phyloP scores from a whole-genome alignment of 371 early-diverging fungal species.

The Rhizopus arrhizus region DNA sequence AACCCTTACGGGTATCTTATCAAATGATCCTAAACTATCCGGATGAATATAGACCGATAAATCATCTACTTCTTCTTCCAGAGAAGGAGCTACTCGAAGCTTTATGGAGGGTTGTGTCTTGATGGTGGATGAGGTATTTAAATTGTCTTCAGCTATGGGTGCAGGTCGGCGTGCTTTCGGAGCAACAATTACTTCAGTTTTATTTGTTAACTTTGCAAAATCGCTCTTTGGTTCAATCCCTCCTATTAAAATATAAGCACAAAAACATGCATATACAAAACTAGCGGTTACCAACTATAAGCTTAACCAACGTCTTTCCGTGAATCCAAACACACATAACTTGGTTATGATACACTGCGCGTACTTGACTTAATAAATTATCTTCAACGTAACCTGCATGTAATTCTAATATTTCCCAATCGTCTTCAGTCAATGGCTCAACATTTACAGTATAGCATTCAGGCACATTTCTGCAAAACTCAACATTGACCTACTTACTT shows the following conservation, averaged over 20 bases:
- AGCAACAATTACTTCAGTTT: conserved; percentile 79
- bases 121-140: not conserved
- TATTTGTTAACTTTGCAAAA: conserved; percentile 64
- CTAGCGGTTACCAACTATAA: conserved; percentile 52
- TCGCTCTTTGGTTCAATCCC: conserved; percentile 59
- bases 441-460: conserved; percentile 71
- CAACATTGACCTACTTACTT: conserved; percentile 58
- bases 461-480: conserved; percentile 62
- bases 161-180: conserved; percentile 61
- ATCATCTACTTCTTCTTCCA: not conserved
- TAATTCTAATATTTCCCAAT: conserved; percentile 88
- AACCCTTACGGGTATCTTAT: conserved; percentile 3
- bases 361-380: conserved; percentile 74
- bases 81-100: conserved; percentile 2
- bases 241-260: conserved; percentile 32
- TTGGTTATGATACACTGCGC: conserved; percentile 70
- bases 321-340: conserved; percentile 77
- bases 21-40: conserved; percentile 7
- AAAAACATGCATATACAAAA: not conserved
- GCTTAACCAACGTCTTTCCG: conserved; percentile 60
- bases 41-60: conserved; percentile 25
- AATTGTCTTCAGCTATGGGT: conserved; percentile 5
- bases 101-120: conserved; percentile 15
- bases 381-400: conserved; percentile 83
- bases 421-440: conserved; percentile 78